A percentile compares a stretch with the other conserved stretches of the same genome.
These are phyloP conservation scores for Suillus alpinus DNA, from an alignment of 768 basidiomycete genomes.

Conservation along the genomic window DNA sequence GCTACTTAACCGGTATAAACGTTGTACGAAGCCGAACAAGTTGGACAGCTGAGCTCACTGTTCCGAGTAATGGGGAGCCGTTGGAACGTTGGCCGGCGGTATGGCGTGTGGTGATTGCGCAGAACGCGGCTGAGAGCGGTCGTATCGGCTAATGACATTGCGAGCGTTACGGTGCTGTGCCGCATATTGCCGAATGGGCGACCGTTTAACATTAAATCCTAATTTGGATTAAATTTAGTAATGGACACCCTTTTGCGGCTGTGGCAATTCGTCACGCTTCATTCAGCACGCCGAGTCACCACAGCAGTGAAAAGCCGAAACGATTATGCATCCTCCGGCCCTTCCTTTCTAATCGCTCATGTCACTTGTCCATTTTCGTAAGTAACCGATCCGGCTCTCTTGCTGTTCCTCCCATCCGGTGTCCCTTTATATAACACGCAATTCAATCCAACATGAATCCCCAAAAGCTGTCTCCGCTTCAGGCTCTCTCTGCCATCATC, in stretches of 20 bases:
- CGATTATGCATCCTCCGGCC: neutral
- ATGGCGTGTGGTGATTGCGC: neutral
- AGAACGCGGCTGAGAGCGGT: neutral
- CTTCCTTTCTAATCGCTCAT: constrained; percentile 27
- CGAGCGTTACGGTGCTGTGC: constrained; percentile 3
- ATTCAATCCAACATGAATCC: constrained; percentile 13
- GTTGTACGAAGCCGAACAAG: neutral
- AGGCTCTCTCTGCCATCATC: constrained; percentile 4
- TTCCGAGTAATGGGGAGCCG: neutral
- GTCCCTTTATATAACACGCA: constrained; percentile 31
- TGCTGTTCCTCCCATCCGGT: constrained; percentile 11
- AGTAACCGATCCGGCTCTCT: constrained; percentile 35
- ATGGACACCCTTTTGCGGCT: neutral
- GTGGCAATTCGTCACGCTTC: neutral
- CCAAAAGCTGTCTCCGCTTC: neutral
- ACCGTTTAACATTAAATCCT: neutral
- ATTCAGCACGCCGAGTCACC: neutral
- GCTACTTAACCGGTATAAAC: neutral
- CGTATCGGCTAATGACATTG: constrained; percentile 4
- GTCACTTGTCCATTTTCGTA: constrained; percentile 27
- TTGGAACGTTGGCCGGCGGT: neutral
- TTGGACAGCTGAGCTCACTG: neutral
- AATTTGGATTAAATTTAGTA: constrained; percentile 7
- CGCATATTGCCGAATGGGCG: constrained; percentile 3
- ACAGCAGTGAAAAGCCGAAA: neutral